phyloP scores from a whole-genome alignment of 2,329 filamentous ascomycete species.

The Madurella mycetomatis region DNA sequence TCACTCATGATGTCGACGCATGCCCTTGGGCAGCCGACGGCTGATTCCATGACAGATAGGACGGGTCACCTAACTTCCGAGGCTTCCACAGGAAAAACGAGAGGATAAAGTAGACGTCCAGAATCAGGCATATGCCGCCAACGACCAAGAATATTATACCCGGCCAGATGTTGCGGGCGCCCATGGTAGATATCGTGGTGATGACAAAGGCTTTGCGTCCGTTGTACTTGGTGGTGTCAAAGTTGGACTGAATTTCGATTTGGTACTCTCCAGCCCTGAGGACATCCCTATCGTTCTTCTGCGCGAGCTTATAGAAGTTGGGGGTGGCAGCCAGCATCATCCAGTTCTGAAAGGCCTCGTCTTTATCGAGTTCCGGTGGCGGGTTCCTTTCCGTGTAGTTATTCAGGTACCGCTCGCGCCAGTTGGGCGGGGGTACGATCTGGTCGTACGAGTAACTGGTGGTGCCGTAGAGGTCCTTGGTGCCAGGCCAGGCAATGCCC shows the following conservation, averaged over 20 bases:
- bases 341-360: constrained; percentile 94
- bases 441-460: constrained; percentile 61
- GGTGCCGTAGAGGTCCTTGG: constrained; percentile 71
- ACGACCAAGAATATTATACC: constrained; percentile 96
- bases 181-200: constrained; percentile 86
- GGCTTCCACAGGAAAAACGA: constrained; percentile 83
- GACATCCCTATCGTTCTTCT: constrained; percentile 67
- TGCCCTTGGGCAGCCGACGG: constrained; percentile 34
- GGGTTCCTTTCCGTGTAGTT: constrained; percentile 62
- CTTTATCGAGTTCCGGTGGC: constrained; percentile 67
- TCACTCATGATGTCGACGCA: constrained; percentile 15
- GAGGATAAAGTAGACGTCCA: constrained; percentile 82
- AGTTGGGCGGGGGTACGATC: constrained; percentile 82
- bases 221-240: constrained; percentile 52
- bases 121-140: constrained; percentile 83
- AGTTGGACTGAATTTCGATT: constrained; percentile 58
- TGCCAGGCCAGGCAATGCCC: constrained; percentile 82
- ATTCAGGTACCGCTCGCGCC: constrained; percentile 64
- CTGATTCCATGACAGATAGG: constrained; percentile 92
- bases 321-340: constrained; percentile 96
- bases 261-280: constrained; percentile 72
- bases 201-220: constrained; percentile 89
- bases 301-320: constrained; percentile 88
- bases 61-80: constrained; percentile 96
- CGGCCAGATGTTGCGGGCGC: constrained; percentile 90